Evolutionary conservation across 208 protist genomes (phyloP), one percentile per base, ranked within the genome.

Genomic region (Trypanosomatidae sp.): DNA sequence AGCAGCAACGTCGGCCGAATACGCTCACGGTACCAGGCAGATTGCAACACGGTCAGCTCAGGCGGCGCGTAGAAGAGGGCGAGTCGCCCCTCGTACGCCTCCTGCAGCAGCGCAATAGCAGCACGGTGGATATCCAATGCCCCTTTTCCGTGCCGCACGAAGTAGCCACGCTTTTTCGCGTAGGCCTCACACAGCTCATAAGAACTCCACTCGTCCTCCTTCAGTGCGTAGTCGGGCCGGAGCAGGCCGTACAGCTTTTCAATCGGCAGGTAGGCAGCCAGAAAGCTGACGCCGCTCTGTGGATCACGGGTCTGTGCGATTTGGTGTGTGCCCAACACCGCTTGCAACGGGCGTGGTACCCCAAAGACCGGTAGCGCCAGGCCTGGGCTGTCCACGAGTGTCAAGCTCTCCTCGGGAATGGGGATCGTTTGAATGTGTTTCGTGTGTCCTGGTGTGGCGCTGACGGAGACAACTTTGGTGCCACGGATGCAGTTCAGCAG

Each of bases 371-470:
- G 98, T 66, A 98, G 97, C 3, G 93, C 91, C 6, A 99, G 78
- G 9, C 98, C 98, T 0, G 98, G 98, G 73, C 95, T 98, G 85
- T 99, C 98, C 50, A 98, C 93, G 10, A 99, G 83, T 8, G 91
- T 88, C 66, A 99, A 73, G 30, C 79, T 43, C 66, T 97, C 89
- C 9, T 64, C 77, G 0, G 93, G 88, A 8, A 99, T 76, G 33
- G 91, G 91, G 44, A 99, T 98, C 1, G 98, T 99, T 80, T 99
- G 97, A 39, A 98, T 74, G 69, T 99, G 97, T 72, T 99, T 99
- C n/a, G 98, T 99, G 82, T 99, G 98, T 0, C 98, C 98, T 6
- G 98, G 93, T 17, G 97, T 99, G 22, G 85, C 73, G 60, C 90
- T 97, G 19, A 96, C 90, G 17, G 88, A 96, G 19, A 98, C 97